Evolutionary conservation across 768 basidiomycete species (phyloP), one percentile per base, ranked within the genome.

Genomic region (Kockovaella imperatae): DNA sequence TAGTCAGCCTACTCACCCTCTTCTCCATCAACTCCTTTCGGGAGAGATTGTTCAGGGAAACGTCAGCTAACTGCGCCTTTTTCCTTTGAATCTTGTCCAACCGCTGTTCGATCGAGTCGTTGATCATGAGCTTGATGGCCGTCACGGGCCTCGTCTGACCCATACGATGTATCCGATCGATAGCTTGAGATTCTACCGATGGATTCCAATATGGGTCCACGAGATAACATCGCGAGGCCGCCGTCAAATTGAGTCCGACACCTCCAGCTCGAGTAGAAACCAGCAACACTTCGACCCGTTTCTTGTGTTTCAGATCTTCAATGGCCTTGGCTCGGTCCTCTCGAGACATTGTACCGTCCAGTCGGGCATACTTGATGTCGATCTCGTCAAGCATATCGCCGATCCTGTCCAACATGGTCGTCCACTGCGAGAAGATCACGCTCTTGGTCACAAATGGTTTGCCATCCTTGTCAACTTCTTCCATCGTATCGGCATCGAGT

Each of bases 181-280:
- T 87, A 17, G 91, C 93, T 72, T 96, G 93, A 64, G 95, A 90
- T 74, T 97, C 90, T 4, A 91, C 90, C 17, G 89, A 89, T 14
- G 90, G 90, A 61, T 95, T 95, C 89, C 90, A 96, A 70, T 95
- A 96, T 34, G 90, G 90, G 73, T 96, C 90, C 82, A 97, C 90
- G 35, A 99, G 74, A 71, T 95, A 97, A 87, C 90, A 45, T 83
- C 86, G 64, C 83, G 86, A 39, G 10, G 93, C 95, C 15, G 89
- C 84, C 1, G 93, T 96, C 36, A 97, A 78, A 70, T 97, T 99
- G 47, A 99, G 75, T 14, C 93, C 95, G 4, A 99, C 95, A 45
- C 95, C 95, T 45, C 95, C 95, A 5, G 95, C 95, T 64, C 93
- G 86, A 57, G 97, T 76, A 67, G 90, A 95, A 62, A 99, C 91